Evolutionary conservation across 768 basidiomycete genomes (phyloP), one percentile per base, ranked within the genome.

Genomic region (Kwoniella botswanensis): DNA sequence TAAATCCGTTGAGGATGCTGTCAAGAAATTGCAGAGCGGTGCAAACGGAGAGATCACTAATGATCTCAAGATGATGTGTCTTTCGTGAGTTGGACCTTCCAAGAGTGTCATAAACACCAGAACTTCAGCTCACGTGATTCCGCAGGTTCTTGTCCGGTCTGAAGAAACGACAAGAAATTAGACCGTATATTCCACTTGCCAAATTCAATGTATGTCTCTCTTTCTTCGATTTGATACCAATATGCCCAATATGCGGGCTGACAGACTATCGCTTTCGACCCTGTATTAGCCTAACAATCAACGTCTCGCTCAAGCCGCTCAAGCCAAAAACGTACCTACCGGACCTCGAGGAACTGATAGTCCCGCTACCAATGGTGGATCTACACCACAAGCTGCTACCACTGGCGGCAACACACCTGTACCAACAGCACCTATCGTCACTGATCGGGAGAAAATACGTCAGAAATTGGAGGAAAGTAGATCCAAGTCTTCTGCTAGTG

Each of bases 1-100:
- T 24, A 73, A 77, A 52, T 70, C 71, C 21, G 65, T 81, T n/a
- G 66, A 74, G 54, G 43, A 6, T 3, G 75, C 77, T 11, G 64
- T 80, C 52, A 63, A 76, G 69, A 63, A 70, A 50, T 71, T 71
- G 41, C 68, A 70, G 42, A 63, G 21, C 12, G 71, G 71, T 10
- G 61, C 56, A 26, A 58, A 63, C 15, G 65, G 71, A 46, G 60
- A 71, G 53, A 65, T 67, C 55, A 62, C 71, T 18, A 65, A 65
- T 57, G 68, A 70, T 70, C 63, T 70, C 54, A 70, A 70, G 35
- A 70, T 70, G 68, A 63, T 70, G 68, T 70, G 68, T 70, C 62
- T 65, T 26, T 79, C 56, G 62, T 76, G 41, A 44, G 58, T 26
- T n/a, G 43, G 21, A 50, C 21, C 46, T 42, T 10, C 35, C 35